Percentiles rank a stretch among this genome's conserved stretches.
phyloP scores from a whole-genome alignment of 1,139 yeast species.

The Saccharomyces hybrid region DNA sequence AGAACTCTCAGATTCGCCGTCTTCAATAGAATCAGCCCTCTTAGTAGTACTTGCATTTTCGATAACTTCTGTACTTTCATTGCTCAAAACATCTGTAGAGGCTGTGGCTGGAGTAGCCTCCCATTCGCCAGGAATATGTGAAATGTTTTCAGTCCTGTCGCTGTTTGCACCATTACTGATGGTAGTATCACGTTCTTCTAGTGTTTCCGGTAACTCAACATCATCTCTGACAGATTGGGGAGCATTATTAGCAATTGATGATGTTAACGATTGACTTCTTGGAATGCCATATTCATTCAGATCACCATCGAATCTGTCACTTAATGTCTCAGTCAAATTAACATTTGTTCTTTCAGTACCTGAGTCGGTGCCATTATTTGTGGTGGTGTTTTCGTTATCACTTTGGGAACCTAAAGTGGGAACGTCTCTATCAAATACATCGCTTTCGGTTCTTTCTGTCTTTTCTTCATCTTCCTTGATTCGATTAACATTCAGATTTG shows the following conservation, averaged over 20 bases:
- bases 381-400: constrained; percentile 31
- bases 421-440: constrained; percentile 31
- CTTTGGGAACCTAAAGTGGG: constrained; percentile 31
- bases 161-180: constrained; percentile 8
- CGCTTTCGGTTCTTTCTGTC: constrained; percentile 23
- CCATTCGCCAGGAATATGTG: constrained; percentile 21
- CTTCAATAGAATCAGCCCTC: neutral
- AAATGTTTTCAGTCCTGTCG: constrained; percentile 6
- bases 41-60: neutral
- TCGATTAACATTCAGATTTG: constrained; percentile 11
- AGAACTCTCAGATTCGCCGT: constrained; percentile 11
- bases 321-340: constrained; percentile 17
- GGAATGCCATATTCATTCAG: constrained; percentile 31
- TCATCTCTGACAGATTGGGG: constrained; percentile 59
- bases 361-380: constrained; percentile 18
- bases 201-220: constrained; percentile 22
- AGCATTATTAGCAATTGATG: constrained; percentile 87
- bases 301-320: constrained; percentile 29
- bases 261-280: constrained; percentile 75
- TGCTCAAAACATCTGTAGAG: constrained; percentile 1
- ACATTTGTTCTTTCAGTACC: constrained; percentile 24
- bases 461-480: constrained; percentile 21
- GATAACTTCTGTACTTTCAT: neutral
- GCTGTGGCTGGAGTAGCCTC: constrained; percentile 1
- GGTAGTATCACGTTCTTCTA: constrained; percentile 10